Conservation (phyloP, 2,329 filamentous ascomycete species). For the Xylaria sp. region DNA sequence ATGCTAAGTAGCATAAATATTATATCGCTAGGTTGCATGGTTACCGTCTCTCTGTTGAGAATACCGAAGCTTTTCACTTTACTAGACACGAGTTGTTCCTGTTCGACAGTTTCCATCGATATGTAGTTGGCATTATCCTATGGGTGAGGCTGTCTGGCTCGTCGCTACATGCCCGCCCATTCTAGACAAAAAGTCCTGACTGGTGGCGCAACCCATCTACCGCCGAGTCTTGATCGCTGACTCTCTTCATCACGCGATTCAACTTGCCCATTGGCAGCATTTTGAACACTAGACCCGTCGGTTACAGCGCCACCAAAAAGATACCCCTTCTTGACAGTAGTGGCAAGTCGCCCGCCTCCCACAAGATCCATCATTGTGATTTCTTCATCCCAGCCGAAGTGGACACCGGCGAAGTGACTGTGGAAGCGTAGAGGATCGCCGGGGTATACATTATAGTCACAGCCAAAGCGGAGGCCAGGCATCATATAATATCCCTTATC, state of each 20-base stretch:
- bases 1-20: not conserved
- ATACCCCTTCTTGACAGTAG: slow-evolving; percentile 96
- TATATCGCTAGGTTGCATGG: not conserved
- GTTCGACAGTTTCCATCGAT: not conserved
- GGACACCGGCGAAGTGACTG: slow-evolving; percentile 90
- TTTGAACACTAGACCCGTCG: not conserved
- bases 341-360: slow-evolving; percentile 86
- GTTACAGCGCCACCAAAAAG: slow-evolving; percentile 75
- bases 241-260: not conserved
- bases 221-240: not conserved
- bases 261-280: not conserved
- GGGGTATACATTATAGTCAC: slow-evolving; percentile 93
- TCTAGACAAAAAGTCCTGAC: slow-evolving; percentile 43
- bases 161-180: slow-evolving; percentile 46
- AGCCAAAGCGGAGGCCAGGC: slow-evolving; percentile 93
- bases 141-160: not conserved
- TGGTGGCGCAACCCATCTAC: slow-evolving; percentile 28
- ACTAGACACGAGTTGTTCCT: not conserved
- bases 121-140: not conserved
- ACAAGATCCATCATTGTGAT: slow-evolving; percentile 88
- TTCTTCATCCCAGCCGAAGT: slow-evolving; percentile 86
- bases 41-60: not conserved
- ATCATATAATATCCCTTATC: slow-evolving; percentile 85
- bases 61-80: not conserved
- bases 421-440: slow-evolving; percentile 96